These are phyloP conservation scores for Acer negundo DNA, from an alignment of 345 rosid species.

Conservation along the genomic window DNA sequence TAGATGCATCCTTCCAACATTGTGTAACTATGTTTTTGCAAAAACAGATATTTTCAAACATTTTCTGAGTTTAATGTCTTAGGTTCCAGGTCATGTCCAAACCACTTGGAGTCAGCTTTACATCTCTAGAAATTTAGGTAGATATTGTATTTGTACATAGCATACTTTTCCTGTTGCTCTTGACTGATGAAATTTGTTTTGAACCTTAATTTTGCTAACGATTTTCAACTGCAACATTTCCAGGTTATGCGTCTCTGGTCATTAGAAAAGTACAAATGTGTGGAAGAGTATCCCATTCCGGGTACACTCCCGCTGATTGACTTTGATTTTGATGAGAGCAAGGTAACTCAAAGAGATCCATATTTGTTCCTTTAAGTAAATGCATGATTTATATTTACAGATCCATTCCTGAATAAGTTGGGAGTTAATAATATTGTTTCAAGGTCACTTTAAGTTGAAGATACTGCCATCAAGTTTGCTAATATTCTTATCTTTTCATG, in stretches of 20 bases:
- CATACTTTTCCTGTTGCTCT: neutral
- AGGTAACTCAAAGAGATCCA: slow-evolving; percentile 47
- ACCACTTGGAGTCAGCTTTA: neutral
- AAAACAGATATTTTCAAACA: neutral
- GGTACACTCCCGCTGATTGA: slow-evolving; percentile 59
- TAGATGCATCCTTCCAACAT: slow-evolving; percentile 1
- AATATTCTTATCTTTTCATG: neutral
- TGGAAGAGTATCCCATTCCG: slow-evolving; percentile 72
- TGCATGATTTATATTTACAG: neutral
- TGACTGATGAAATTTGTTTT: neutral
- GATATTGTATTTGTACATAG: neutral
- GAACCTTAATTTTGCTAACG: slow-evolving; percentile 2
- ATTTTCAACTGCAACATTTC: slow-evolving; percentile 23
- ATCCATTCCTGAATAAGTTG: no score
- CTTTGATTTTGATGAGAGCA: slow-evolving; percentile 94
- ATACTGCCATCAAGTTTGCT: neutral
- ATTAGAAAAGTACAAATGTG: slow-evolving; percentile 55
- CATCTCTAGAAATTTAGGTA: neutral
- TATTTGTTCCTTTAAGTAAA: neutral
- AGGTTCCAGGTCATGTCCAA: neutral
- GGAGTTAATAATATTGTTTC: neutral
- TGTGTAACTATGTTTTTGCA: neutral
- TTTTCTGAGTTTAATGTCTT: neutral
- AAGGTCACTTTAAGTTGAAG: neutral
- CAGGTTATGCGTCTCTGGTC: slow-evolving; percentile 98